Conservation (phyloP, 148 eudicot species). For the Dysphania ambrosioides region DNA sequence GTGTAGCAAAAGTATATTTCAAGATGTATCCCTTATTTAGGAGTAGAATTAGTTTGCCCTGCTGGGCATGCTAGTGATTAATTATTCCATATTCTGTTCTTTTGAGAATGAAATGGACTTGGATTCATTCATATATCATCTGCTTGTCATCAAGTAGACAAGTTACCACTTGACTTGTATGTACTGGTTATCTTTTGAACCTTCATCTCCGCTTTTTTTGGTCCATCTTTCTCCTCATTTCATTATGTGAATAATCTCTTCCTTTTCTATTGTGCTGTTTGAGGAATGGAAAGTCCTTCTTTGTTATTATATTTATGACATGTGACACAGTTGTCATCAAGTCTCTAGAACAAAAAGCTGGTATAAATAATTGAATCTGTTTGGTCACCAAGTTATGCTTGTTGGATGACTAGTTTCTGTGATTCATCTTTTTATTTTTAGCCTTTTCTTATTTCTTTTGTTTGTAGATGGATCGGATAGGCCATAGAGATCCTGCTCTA, state of each 20-base stretch:
- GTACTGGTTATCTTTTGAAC: neutral
- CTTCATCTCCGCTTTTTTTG: neutral
- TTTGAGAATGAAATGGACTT: neutral
- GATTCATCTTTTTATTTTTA: neutral
- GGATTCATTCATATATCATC: neutral
- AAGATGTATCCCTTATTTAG: neutral
- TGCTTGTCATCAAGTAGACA: neutral
- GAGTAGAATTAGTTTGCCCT: neutral
- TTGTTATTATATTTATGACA: neutral
- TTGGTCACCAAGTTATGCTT: neutral
- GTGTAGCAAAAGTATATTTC: no score
- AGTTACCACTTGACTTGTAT: no score
- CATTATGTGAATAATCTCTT: neutral
- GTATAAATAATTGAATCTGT: no score
- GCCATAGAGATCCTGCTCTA: slow-evolving; percentile 67
- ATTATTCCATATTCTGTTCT: neutral
- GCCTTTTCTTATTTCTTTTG: neutral
- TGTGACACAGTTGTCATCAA: neutral
- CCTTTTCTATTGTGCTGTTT: no score
- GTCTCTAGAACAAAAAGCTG: no score
- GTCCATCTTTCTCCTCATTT: neutral
- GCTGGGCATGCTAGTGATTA: neutral
- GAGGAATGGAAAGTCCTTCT: neutral
- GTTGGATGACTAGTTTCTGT: neutral
- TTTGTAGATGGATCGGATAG: slow-evolving; percentile 76